These are phyloP conservation scores for Themeda triandra DNA, from an alignment of 176 grass and related monocot species.

Conservation along the genomic window DNA sequence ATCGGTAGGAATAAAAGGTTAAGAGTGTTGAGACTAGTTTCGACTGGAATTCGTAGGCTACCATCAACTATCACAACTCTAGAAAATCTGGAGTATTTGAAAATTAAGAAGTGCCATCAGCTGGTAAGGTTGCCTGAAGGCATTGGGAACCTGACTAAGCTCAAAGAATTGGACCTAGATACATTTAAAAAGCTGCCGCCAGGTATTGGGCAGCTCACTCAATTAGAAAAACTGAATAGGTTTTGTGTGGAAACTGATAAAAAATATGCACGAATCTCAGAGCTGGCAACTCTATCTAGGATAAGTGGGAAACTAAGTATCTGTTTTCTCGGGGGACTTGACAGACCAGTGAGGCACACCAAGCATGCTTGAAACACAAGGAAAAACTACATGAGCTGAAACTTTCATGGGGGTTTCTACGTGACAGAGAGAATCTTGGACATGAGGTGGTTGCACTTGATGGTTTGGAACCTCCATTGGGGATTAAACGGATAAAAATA, in stretches of 20 bases:
- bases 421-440: too few relatives aligned
- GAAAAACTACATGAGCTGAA: background rate
- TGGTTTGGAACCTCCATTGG: background rate
- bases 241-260: too few relatives aligned
- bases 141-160: background rate
- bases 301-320: background rate
- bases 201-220: background rate
- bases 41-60: too few relatives aligned
- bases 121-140: slow-evolving; percentile 11
- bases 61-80: background rate
- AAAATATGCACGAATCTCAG: too few relatives aligned
- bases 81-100: background rate
- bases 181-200: background rate
- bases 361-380: background rate
- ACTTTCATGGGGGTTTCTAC: background rate
- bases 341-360: background rate
- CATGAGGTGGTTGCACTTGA: background rate
- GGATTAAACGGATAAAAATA: background rate
- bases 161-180: background rate
- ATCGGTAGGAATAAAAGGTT: too few relatives aligned
- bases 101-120: too few relatives aligned
- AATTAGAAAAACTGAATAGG: background rate
- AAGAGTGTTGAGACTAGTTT: too few relatives aligned
- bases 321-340: background rate
- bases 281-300: too few relatives aligned